Evolutionary conservation across 257 asterid species (phyloP), one percentile per base, ranked within the genome.

Genomic region (Marsdenia floribunda): DNA sequence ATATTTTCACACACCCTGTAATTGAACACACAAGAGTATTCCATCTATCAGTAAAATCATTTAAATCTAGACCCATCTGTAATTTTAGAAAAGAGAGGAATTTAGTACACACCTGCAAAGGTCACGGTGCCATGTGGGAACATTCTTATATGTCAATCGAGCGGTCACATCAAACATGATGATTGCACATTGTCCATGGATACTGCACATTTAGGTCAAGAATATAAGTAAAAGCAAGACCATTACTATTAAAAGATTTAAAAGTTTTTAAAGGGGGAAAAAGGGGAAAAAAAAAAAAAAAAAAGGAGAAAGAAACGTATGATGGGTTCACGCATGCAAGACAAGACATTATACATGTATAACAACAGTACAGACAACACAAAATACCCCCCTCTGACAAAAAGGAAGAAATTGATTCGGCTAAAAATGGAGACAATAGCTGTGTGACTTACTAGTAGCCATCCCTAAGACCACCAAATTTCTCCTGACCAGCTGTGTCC

Each of bases 401-500:
- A n/a, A 26, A 55, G 16, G 15, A 13, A 55, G 26, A 18, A 63
- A 22, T 47, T 24, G 13, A 33, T 64, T 16, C 13, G 10, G 24
- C n/a, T 9, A 55, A 12, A 8, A 1, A 26, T 18, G 21, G 16
- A 16, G 37, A 35, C 21, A 15, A 0, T 47, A 40, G 3, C 9
- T 21, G 13, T 44, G 14, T 49, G 42, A 88, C 97, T 90, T 77
- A 92, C 97, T 92, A 92, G 84, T 92, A 92, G 66, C 97, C 97
- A 83, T 92, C 97, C 83, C 96, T 81, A 37, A 92, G 96, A n/a
- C 97, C 97, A 37, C 96, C 97, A 77, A 92, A 92, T 60, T 90
- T 92, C 86, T 91, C 97, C 82, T 92, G 97, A 2, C 97, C 97
- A 82, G 97, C 97, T 2, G 97, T 92, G 72, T 92, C 97, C 96